Conservation (phyloP, 2,329 filamentous ascomycete species). For the Thielaviopsis ethacetica region DNA sequence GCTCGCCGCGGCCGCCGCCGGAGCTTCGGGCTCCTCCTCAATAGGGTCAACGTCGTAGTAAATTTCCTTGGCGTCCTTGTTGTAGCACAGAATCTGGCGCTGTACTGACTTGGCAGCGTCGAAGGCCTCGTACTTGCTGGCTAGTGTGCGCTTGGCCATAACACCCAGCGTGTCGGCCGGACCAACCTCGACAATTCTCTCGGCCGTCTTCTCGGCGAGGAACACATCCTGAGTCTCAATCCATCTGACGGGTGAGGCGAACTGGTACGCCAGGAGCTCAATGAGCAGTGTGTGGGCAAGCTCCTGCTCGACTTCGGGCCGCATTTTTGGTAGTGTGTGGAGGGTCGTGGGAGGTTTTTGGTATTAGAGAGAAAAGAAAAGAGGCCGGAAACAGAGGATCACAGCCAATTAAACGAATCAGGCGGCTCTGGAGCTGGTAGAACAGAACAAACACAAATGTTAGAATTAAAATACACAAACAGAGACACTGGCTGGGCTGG, state of each 20-base stretch:
- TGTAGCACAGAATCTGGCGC: constrained; percentile 96
- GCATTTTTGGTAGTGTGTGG: constrained; percentile 44
- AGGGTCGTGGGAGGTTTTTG: background rate
- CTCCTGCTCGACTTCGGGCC: constrained; percentile 98
- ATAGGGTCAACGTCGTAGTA: constrained; percentile 97
- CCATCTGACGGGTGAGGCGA: constrained; percentile 97
- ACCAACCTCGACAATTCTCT: constrained; percentile 94
- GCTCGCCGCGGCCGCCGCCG: constrained; percentile 29
- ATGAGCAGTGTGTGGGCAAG: constrained; percentile 95
- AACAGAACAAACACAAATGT: background rate
- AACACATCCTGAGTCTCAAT: constrained; percentile 99
- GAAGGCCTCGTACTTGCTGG: constrained; percentile 96
- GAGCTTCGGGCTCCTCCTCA: constrained; percentile 67
- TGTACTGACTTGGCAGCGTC: constrained; percentile 93
- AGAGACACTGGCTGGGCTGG: background rate
- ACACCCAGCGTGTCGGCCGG: constrained; percentile 92
- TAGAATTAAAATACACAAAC: constrained; percentile 1
- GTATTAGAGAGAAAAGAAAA: constrained; percentile 1
- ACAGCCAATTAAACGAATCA: background rate
- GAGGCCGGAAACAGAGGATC: background rate
- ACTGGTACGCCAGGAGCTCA: constrained; percentile 97
- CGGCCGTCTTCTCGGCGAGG: constrained; percentile 84
- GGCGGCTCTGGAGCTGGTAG: background rate
- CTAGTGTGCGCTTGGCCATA: constrained; percentile 91
- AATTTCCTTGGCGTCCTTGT: constrained; percentile 98